Percentiles rank a stretch among this genome's conserved stretches.
These are phyloP conservation scores for Fusarium keratoplasticum DNA, from an alignment of 2,329 filamentous ascomycete genomes.

Conservation along the genomic window DNA sequence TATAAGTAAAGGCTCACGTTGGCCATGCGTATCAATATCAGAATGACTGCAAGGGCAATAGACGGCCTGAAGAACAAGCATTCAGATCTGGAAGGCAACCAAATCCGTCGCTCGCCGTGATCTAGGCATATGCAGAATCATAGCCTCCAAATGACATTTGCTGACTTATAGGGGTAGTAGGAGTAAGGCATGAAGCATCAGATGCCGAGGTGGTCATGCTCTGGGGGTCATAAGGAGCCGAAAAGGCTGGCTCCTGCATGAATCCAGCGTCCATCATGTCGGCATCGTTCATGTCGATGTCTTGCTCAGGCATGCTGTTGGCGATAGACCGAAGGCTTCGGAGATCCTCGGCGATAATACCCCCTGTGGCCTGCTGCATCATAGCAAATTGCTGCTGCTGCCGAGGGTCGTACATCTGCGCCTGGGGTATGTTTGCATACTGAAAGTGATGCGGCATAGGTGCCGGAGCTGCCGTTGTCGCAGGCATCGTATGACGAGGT, in stretches of 20 bases:
- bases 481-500: constrained; percentile 39
- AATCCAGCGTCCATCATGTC: constrained; percentile 48
- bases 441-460: constrained; percentile 40
- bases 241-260: constrained; percentile 36
- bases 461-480: constrained; percentile 23
- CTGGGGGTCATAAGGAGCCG: constrained; percentile 35
- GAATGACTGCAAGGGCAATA: not conserved
- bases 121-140: constrained; percentile 25
- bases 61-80: not conserved
- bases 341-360: constrained; percentile 53
- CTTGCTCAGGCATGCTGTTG: constrained; percentile 45
- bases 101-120: not conserved
- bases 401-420: constrained; percentile 44
- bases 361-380: constrained; percentile 44
- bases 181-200: constrained; percentile 37
- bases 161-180: constrained; percentile 30
- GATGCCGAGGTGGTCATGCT: constrained; percentile 38
- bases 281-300: constrained; percentile 52
- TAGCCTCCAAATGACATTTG: constrained; percentile 29
- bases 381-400: constrained; percentile 48
- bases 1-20: not conserved
- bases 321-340: constrained; percentile 50
- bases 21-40: not conserved
- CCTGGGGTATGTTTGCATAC: constrained; percentile 35
- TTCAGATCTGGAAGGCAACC: not conserved